Evolutionary conservation across 164 flowering plant genomes (phyloP).

Genomic region (Santalum album): DNA sequence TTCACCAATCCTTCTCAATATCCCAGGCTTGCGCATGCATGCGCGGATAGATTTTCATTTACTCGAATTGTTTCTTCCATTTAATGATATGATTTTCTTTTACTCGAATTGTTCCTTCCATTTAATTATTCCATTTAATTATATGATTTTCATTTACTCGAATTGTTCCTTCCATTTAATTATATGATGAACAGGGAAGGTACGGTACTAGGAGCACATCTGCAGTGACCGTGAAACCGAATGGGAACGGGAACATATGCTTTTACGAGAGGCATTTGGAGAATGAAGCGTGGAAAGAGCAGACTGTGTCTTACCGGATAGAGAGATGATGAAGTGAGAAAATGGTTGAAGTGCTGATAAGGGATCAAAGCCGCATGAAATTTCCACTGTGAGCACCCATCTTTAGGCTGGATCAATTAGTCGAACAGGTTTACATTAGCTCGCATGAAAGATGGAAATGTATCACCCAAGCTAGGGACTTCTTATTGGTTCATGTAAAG

Average conservation of each 20-base stretch:
- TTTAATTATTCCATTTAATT: not conserved
- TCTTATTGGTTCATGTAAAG: too few species aligned
- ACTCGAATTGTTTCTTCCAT: not conserved
- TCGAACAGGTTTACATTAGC: too few species aligned
- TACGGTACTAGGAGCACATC: constrained; percentile 65
- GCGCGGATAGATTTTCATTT: not conserved
- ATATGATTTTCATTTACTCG: not conserved
- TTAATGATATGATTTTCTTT: not conserved
- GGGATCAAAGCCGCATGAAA: too few species aligned
- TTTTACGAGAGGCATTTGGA: constrained; percentile 44
- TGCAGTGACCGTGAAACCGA: constrained; percentile 22
- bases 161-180: not conserved
- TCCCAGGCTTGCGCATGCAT: not conserved
- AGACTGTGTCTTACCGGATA: constrained; percentile 21
- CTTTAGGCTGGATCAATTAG: too few species aligned
- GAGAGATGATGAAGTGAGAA: constrained; percentile 2
- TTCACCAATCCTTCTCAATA: too few species aligned
- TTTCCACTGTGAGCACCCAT: too few species aligned
- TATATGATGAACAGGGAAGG: constrained; percentile 30
- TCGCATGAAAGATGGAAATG: too few species aligned
- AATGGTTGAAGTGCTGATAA: too few species aligned
- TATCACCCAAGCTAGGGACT: too few species aligned
- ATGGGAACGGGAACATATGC: constrained; percentile 32
- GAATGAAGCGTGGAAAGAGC: constrained; percentile 40
- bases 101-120: not conserved